These are phyloP conservation scores for Colletotrichum gloeosporioides DNA, from an alignment of 2,329 filamentous ascomycete species.

Conservation along the genomic window DNA sequence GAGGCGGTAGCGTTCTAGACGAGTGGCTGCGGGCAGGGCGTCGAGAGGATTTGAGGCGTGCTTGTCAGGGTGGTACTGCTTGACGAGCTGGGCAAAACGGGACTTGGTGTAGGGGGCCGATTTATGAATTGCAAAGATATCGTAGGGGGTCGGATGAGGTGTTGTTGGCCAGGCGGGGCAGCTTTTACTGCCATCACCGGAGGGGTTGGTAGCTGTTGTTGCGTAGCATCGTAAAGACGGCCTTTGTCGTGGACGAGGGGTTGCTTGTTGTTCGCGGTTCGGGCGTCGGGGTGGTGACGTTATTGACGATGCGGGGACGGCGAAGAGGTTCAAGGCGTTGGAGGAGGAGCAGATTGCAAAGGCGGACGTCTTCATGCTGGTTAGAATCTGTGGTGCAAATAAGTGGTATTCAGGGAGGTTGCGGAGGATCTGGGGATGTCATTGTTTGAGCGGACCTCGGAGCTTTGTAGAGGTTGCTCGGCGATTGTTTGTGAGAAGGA, in stretches of 20 bases:
- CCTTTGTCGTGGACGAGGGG: neutral
- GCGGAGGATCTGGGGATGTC: neutral
- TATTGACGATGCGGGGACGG: conserved; percentile 23
- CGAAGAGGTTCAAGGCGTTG: conserved; percentile 20
- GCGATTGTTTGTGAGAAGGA: neutral
- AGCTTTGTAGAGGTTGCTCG: neutral
- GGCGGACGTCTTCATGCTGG: conserved; percentile 8
- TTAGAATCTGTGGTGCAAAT: neutral
- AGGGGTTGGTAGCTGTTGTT: neutral
- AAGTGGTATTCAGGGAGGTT: conserved; percentile 7
- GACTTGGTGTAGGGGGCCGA: conserved; percentile 77
- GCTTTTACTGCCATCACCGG: neutral
- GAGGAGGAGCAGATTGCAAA: conserved; percentile 14
- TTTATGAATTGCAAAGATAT: conserved; percentile 71
- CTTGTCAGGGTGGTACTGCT: conserved; percentile 92
- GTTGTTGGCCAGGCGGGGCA: conserved; percentile 52
- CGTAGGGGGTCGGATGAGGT: conserved; percentile 79
- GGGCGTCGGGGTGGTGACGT: conserved; percentile 26
- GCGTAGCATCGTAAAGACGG: conserved; percentile 6
- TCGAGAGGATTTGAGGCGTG: conserved; percentile 34
- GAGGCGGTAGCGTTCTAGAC: conserved; percentile 88
- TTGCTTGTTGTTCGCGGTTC: neutral
- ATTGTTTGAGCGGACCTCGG: neutral
- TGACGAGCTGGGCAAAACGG: conserved; percentile 89
- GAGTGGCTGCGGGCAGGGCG: conserved; percentile 50